Conservation (phyloP, 768 basidiomycete species). For the Amanita phalloides region DNA sequence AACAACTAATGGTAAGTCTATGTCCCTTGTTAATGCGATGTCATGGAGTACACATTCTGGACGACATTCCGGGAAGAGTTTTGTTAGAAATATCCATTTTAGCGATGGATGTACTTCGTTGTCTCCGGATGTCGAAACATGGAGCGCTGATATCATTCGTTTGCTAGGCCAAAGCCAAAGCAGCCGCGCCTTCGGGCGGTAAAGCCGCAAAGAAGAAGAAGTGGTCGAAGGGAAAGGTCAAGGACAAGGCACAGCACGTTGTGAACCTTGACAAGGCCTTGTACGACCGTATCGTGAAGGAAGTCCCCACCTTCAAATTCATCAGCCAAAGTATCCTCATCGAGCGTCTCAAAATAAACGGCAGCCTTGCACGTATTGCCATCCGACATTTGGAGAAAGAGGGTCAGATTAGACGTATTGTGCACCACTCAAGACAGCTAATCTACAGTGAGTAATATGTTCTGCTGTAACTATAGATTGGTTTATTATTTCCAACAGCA, state of each 20-base stretch:
- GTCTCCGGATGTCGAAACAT: constrained; percentile 22
- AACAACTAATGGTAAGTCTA: constrained; percentile 31
- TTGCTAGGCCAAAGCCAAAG: constrained; percentile 64
- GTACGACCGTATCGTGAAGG: constrained; percentile 92
- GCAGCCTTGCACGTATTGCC: constrained; percentile 83
- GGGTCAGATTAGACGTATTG: constrained; percentile 88
- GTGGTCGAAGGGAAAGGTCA: constrained; percentile 99
- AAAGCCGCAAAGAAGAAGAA: constrained; percentile 99
- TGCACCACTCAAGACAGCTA: constrained; percentile 90
- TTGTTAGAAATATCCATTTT: background rate
- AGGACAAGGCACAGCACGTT: constrained; percentile 99
- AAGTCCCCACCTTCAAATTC: constrained; percentile 98
- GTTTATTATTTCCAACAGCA: constrained; percentile 19
- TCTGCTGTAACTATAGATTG: background rate
- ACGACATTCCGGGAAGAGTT: background rate
- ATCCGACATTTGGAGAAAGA: constrained; percentile 92
- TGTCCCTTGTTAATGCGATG: constrained; percentile 7
- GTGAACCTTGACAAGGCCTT: constrained; percentile 91
- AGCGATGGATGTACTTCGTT: constrained; percentile 27
- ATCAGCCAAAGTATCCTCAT: constrained; percentile 98
- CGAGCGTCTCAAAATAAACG: constrained; percentile 96
- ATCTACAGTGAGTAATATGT: constrained; percentile 75
- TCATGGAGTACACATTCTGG: background rate
- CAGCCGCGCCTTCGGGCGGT: constrained; percentile 60
- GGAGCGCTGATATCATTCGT: constrained; percentile 12